Base-by-base conservation (phyloP, 768 basidiomycete species). In the Asterophora lycoperdoides region DNA sequence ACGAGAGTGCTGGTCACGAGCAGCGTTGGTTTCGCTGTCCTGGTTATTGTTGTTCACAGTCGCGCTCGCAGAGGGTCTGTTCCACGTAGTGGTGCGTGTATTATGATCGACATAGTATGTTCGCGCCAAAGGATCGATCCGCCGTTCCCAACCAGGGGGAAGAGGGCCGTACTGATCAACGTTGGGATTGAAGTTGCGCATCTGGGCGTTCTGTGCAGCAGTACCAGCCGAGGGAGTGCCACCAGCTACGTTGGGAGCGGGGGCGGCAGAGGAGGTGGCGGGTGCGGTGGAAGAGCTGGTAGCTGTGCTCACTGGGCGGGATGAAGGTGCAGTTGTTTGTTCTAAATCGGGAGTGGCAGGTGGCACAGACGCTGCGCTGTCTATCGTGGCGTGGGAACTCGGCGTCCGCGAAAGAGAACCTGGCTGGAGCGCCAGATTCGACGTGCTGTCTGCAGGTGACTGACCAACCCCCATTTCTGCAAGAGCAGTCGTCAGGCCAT, bases 41-140 rank as follows among this genome's bases (percentile, higher is more conserved):
- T 89, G 87, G 4, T 78, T 71, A 30, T 72, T 78, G 40, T 70
- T 78, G 61, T 95, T 94, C 11, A 78, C 83, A 3, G 81, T 78
- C 38, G 87, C 84, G 60, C 77, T 92, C 10, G 80, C 68, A 18
- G 86, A 89, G 6, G 95, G 95, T 14, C 96, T 75, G 64, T 92
- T 94, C 96, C 96, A 99, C 0, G 96, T 98, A 6, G 96, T 99
- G 10, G 88, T 90, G 48, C 96, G 86, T 8, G 91, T 92, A 66
- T 97, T 98, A 70, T 98, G 96, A 64, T 99, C 96, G 46, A 99
- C 96, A 65, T 98, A 99, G 66, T 99, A 99, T 6, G 92, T 95
- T 48, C 96, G 75, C 8, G 87, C 96, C 19, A 98, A 80, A 28
- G 96, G 94, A 69, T 99, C 96, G 47, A 94, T 90, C 38, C 96